Conservation (phyloP, 441 rosid species). For the Aquilaria agallochum region DNA sequence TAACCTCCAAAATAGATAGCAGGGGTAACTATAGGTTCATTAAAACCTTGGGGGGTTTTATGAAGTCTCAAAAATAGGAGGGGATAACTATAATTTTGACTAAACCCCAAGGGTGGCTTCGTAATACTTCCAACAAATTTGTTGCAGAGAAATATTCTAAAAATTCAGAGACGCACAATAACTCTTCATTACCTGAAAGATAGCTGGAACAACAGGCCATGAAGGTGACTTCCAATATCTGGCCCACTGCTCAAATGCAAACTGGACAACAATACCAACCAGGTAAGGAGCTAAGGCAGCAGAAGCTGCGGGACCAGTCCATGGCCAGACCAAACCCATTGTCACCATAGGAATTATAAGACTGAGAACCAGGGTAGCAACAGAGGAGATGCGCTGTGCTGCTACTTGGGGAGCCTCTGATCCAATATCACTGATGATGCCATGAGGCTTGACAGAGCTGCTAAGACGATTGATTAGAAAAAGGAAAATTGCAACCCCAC, state of each 20-base stretch:
- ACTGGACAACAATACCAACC: slow-evolving; percentile 90
- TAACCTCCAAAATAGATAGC: too few relatives aligned
- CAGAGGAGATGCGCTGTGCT: slow-evolving; percentile 69
- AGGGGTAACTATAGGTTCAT: too few relatives aligned
- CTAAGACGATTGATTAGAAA: slow-evolving; percentile 57
- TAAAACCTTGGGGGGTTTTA: too few relatives aligned
- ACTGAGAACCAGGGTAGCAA: slow-evolving; percentile 80
- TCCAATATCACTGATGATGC: slow-evolving; percentile 9
- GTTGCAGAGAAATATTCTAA: background rate
- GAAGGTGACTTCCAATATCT: slow-evolving; percentile 75
- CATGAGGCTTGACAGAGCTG: slow-evolving; percentile 32
- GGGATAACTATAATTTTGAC: too few relatives aligned
- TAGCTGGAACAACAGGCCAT: slow-evolving; percentile 70
- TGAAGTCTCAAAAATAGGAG: too few relatives aligned
- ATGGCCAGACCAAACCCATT: slow-evolving; percentile 99
- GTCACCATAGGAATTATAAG: slow-evolving; percentile 93
- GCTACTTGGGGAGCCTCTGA: slow-evolving; percentile 46
- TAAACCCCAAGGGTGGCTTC: too few relatives aligned
- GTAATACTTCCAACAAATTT: too few relatives aligned
- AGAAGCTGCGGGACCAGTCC: slow-evolving; percentile 99
- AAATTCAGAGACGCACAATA: slow-evolving; percentile 1
- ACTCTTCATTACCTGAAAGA: slow-evolving; percentile 69
- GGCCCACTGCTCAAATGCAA: slow-evolving; percentile 89
- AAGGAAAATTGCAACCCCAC: slow-evolving; percentile 76
- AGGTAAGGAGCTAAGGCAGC: slow-evolving; percentile 98